phyloP scores from a whole-genome alignment of 1,139 yeast species.

The Protomyces pachydermus region DNA sequence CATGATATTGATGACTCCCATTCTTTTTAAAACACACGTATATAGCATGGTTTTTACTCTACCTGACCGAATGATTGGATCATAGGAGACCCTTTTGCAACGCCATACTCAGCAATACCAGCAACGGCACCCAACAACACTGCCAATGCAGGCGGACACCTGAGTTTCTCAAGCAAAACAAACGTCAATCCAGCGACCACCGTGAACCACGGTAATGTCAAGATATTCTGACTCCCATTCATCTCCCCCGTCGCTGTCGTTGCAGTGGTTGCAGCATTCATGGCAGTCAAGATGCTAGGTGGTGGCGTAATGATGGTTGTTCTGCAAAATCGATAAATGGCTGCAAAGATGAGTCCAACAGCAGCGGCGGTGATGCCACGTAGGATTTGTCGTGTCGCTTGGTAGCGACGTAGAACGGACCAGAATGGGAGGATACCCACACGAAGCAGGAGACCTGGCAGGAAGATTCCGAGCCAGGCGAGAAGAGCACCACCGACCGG shows the following conservation, averaged over 20 bases:
- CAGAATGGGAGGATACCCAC: slow-evolving; percentile 31
- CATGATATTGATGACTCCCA: too few species aligned
- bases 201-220: slow-evolving; percentile 28
- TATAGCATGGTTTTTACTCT: neutral
- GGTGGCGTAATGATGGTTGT: slow-evolving; percentile 18
- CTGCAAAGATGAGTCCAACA: slow-evolving; percentile 30
- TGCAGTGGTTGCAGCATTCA: slow-evolving; percentile 25
- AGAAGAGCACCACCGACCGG: slow-evolving; percentile 27
- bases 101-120: slow-evolving; percentile 30
- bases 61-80: neutral
- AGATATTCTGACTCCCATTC: neutral
- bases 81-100: neutral
- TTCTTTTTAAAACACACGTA: too few species aligned
- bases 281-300: slow-evolving; percentile 3
- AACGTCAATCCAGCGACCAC: slow-evolving; percentile 29
- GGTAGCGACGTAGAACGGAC: slow-evolving; percentile 26
- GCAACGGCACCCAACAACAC: slow-evolving; percentile 29
- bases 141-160: slow-evolving; percentile 28
- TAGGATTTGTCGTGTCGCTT: slow-evolving; percentile 20
- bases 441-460: slow-evolving; percentile 31
- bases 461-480: slow-evolving; percentile 30
- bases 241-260: neutral
- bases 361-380: slow-evolving; percentile 31
- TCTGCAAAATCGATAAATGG: slow-evolving; percentile 31
- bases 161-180: slow-evolving; percentile 23